Evolutionary conservation across 805 yeast species (phyloP).

Genomic region (Ogataea methylovora): DNA sequence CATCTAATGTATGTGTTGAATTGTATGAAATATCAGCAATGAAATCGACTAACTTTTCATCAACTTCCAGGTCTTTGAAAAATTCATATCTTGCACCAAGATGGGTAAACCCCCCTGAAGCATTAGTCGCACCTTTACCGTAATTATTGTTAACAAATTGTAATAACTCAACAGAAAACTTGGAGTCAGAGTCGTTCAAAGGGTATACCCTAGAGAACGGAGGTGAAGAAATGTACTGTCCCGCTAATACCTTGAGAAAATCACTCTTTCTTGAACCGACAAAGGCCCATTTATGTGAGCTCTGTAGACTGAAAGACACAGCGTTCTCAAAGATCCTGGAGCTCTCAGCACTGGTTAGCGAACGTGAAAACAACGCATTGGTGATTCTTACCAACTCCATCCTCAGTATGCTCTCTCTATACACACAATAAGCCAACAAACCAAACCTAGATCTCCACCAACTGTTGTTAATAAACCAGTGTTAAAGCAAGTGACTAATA

Average conservation of each 20-base stretch:
- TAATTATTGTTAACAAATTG: conserved; percentile 27
- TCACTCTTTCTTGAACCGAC: conserved; percentile 47
- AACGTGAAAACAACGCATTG: conserved; percentile 8
- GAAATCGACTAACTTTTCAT: conserved; percentile 57
- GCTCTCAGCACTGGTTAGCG: neutral
- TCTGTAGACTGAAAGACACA: conserved; percentile 29
- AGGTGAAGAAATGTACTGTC: conserved; percentile 45
- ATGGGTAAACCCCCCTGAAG: conserved; percentile 51
- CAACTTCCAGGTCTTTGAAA: conserved; percentile 70
- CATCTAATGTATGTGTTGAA: conserved; percentile 28
- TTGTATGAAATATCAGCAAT: conserved; percentile 50
- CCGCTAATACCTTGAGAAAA: conserved; percentile 50
- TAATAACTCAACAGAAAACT: conserved; percentile 31
- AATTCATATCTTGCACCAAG: conserved; percentile 85
- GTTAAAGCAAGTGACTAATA: too few relatives aligned
- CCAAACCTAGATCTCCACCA: too few relatives aligned
- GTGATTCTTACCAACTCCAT: conserved; percentile 7
- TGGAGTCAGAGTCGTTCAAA: conserved; percentile 33
- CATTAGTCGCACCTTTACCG: conserved; percentile 29
- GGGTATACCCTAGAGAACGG: conserved; percentile 51
- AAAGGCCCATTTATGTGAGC: conserved; percentile 44
- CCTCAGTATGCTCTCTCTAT: too few relatives aligned
- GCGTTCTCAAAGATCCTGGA: conserved; percentile 30
- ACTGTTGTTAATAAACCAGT: too few relatives aligned
- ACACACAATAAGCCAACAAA: too few relatives aligned